Conservation (phyloP, 1,139 yeast genomes). For the Pneumocystis wakefieldiae region DNA sequence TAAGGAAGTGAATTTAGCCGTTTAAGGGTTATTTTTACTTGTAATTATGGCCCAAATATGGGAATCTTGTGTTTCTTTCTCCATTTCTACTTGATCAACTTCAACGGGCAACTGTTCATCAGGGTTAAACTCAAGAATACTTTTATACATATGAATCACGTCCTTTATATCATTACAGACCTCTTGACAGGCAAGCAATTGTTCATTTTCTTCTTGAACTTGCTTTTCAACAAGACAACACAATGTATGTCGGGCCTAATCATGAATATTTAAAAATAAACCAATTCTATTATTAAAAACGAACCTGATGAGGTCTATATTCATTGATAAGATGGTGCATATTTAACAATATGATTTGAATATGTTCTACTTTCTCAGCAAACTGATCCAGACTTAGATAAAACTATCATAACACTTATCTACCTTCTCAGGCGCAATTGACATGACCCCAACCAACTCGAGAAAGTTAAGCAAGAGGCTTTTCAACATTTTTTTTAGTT, state of each 20-base stretch:
- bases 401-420: background rate
- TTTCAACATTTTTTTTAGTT: constrained; percentile 53
- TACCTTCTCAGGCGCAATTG: constrained; percentile 44
- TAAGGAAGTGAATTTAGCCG: constrained; percentile 50
- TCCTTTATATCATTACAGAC: background rate
- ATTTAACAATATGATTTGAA: constrained; percentile 60
- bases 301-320: constrained; percentile 74
- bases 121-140: background rate
- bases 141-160: background rate
- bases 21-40: constrained; percentile 21
- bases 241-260: background rate
- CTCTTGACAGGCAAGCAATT: background rate
- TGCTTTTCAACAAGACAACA: background rate
- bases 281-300: background rate
- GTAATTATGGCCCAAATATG: background rate
- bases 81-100: background rate
- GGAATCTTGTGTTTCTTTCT: background rate
- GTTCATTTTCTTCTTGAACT: background rate
- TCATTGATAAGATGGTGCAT: constrained; percentile 73
- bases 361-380: constrained; percentile 51
- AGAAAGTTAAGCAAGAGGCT: constrained; percentile 56
- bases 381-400: constrained; percentile 22
- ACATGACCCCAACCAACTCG: constrained; percentile 59
- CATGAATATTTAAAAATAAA: background rate
- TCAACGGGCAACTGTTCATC: background rate